These are phyloP conservation scores for Amaranthus palmeri DNA, from an alignment of 148 eudicot genomes.

Conservation along the genomic window DNA sequence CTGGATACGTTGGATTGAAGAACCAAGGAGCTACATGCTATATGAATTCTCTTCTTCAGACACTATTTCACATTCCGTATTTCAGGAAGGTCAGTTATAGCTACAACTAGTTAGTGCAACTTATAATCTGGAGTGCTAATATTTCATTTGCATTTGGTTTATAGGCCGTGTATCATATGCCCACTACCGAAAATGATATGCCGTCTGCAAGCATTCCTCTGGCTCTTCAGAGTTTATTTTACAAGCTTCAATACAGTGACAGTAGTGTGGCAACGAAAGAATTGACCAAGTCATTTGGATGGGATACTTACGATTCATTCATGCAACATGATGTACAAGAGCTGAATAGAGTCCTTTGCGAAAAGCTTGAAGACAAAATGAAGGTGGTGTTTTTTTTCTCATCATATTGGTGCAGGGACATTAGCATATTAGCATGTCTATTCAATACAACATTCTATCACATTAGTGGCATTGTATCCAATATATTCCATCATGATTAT, in stretches of 20 bases:
- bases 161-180: conserved; percentile 97
- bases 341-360: conserved; percentile 88
- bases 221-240: conserved; percentile 89
- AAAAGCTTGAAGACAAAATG: conserved; percentile 97
- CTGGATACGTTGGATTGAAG: conserved; percentile 94
- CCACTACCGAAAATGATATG: conserved; percentile 88
- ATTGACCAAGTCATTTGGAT: conserved; percentile 90
- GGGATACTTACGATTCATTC: conserved; percentile 94
- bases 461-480: too few relatives aligned
- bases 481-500: too few relatives aligned
- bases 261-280: conserved; percentile 95
- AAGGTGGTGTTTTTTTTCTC: conserved; percentile 39
- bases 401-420: too few relatives aligned
- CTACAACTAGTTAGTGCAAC: not conserved
- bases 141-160: conserved; percentile 17
- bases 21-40: conserved; percentile 98
- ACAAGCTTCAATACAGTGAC: conserved; percentile 89
- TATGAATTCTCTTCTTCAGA: conserved; percentile 95
- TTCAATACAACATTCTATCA: too few relatives aligned
- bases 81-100: conserved; percentile 69
- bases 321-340: conserved; percentile 99
- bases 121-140: conserved; percentile 13
- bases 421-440: too few relatives aligned
- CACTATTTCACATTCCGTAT: conserved; percentile 85
- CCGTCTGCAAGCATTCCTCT: conserved; percentile 93